Evolutionary conservation across 106 monocot genomes (phyloP).

Genomic region (Dendrobium officinale): DNA sequence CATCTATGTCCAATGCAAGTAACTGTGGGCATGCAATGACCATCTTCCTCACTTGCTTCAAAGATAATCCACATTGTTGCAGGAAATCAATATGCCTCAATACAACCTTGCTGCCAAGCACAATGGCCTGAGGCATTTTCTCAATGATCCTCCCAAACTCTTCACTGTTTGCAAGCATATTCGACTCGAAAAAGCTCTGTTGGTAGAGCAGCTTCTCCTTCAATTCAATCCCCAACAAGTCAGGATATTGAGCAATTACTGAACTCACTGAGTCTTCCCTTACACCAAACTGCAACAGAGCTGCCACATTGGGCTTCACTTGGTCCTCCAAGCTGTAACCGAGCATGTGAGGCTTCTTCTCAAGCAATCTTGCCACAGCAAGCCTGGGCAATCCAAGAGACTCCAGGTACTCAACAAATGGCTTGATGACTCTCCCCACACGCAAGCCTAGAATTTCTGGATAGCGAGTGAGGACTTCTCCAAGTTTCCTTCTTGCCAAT

Average conservation of each 20-base stretch:
- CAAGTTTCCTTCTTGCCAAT: conserved; percentile 63
- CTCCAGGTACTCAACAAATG: conserved; percentile 73
- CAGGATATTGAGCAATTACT: conserved; percentile 61
- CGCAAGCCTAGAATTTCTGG: conserved; percentile 93
- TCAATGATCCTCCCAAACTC: conserved; percentile 74
- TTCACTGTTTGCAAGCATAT: conserved; percentile 35
- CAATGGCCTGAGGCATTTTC: conserved; percentile 88
- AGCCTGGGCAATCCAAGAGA: conserved; percentile 53
- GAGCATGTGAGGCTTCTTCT: conserved; percentile 68
- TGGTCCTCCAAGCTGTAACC: conserved; percentile 60
- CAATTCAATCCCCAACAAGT: conserved; percentile 73
- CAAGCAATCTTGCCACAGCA: conserved; percentile 61
- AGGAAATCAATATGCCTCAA: conserved; percentile 75
- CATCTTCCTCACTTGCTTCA: conserved; percentile 73
- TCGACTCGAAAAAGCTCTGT: conserved; percentile 59
- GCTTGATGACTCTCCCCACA: conserved; percentile 81
- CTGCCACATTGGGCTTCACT: conserved; percentile 69
- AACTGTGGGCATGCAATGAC: conserved; percentile 73
- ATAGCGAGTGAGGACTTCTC: conserved; percentile 61
- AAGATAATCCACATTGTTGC: conserved; percentile 55
- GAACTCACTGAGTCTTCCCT: conserved; percentile 38
- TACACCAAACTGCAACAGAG: conserved; percentile 59
- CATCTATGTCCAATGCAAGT: conserved; percentile 79
- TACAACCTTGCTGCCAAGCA: conserved; percentile 42
- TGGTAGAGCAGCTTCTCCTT: conserved; percentile 54